A percentile compares a stretch with the other conserved stretches of the same genome.
phyloP scores from a whole-genome alignment of 768 basidiomycete species.

The Amylocystis lapponica region DNA sequence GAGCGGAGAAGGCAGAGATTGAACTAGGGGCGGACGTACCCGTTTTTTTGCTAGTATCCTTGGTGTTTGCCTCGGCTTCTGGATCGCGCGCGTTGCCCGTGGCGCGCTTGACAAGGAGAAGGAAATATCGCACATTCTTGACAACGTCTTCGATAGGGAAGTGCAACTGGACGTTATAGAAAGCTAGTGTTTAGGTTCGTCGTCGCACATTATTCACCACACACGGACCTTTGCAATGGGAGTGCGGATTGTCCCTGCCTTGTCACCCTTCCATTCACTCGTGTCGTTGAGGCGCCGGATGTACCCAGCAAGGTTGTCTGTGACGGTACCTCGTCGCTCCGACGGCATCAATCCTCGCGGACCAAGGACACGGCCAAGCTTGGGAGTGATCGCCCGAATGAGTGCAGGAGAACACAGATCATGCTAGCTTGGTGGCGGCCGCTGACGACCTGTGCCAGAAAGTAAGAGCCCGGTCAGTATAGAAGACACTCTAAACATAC shows the following conservation, averaged over 20 bases:
- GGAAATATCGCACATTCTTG: constrained; percentile 73
- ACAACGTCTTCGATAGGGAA: constrained; percentile 73
- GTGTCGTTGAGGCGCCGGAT: constrained; percentile 75
- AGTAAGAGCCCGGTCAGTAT: constrained; percentile 1
- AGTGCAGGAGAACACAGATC: constrained; percentile 80
- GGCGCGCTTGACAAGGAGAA: constrained; percentile 66
- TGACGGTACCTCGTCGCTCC: constrained; percentile 89
- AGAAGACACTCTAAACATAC: no score
- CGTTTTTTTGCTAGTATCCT: constrained; percentile 38
- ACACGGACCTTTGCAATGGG: constrained; percentile 68
- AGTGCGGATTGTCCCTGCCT: constrained; percentile 75
- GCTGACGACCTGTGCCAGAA: constrained; percentile 53
- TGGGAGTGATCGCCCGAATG: constrained; percentile 71
- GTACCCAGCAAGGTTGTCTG: constrained; percentile 80
- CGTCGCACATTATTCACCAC: constrained; percentile 2
- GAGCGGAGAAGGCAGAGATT: not conserved
- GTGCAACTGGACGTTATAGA: constrained; percentile 56
- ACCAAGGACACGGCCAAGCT: constrained; percentile 72
- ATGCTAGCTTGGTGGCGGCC: constrained; percentile 76
- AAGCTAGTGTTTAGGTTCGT: no score
- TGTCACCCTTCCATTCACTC: constrained; percentile 92
- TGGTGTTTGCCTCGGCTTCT: constrained; percentile 33
- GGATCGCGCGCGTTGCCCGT: constrained; percentile 65
- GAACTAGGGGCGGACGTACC: constrained; percentile 15
- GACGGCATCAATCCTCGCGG: constrained; percentile 96